Evolutionary conservation across 305 asterid species (phyloP).

Genomic region (Striga hermonthica): DNA sequence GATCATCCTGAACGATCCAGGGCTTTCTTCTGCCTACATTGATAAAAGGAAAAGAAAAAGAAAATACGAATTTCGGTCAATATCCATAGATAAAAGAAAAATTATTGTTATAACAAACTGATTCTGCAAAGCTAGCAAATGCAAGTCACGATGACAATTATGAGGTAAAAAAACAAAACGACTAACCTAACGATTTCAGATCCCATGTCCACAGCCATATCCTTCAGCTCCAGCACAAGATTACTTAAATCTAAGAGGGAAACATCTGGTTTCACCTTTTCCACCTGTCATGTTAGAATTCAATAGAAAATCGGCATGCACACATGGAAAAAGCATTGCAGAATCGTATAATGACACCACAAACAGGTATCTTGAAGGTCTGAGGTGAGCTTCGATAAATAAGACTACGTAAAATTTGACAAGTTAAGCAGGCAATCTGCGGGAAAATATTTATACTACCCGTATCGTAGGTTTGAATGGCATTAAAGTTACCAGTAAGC

Average conservation of each 20-base stretch:
- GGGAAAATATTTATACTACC: constrained; percentile 4
- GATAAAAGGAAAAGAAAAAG: neutral
- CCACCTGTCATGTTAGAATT: neutral
- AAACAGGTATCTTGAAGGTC: too few species aligned
- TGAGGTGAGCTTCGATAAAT: neutral
- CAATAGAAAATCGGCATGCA: neutral
- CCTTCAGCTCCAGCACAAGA: constrained; percentile 78
- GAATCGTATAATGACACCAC: constrained; percentile 12
- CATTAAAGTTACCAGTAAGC: neutral
- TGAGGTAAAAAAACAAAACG: neutral
- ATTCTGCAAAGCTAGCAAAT: constrained; percentile 2
- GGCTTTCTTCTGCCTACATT: constrained; percentile 60
- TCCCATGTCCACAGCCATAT: constrained; percentile 94
- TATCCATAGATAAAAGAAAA: neutral
- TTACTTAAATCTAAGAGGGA: constrained; percentile 76
- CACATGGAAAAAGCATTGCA: constrained; percentile 17
- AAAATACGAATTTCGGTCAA: neutral
- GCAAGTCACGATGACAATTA: neutral
- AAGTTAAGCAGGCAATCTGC: neutral
- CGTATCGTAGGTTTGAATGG: neutral
- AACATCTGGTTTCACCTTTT: constrained; percentile 62
- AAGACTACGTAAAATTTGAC: constrained; percentile 15
- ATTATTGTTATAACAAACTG: neutral
- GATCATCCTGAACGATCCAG: constrained; percentile 58
- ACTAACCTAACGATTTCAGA: constrained; percentile 81